phyloP scores from a whole-genome alignment of 2,329 filamentous ascomycete genomes.

The Ceratocystis lukuohia region DNA sequence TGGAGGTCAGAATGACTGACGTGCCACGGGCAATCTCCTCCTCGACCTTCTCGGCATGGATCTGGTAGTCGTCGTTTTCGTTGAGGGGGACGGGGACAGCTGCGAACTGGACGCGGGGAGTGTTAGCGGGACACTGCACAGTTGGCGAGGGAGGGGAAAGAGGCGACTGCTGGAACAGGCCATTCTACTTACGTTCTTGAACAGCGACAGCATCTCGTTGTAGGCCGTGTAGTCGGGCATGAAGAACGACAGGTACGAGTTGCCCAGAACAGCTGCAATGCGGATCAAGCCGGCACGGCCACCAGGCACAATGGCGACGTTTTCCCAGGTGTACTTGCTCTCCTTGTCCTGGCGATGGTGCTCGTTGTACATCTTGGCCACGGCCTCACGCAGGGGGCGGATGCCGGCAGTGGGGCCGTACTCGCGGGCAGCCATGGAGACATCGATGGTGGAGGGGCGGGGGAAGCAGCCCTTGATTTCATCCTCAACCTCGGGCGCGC shows the following conservation, averaged over 20 bases:
- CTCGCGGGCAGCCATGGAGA: constrained; percentile 67
- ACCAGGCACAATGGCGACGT: constrained; percentile 90
- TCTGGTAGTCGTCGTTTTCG: constrained; percentile 79
- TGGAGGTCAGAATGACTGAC: constrained; percentile 83
- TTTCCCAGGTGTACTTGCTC: constrained; percentile 92
- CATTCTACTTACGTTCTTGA: constrained; percentile 58
- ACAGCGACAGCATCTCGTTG: constrained; percentile 91
- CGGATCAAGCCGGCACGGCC: constrained; percentile 85
- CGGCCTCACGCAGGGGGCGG: constrained; percentile 74
- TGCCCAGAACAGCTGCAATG: constrained; percentile 86
- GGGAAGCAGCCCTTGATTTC: constrained; percentile 83
- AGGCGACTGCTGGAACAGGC: not conserved
- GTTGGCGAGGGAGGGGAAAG: not conserved
- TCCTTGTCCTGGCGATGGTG: constrained; percentile 78
- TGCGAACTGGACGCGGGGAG: constrained; percentile 47
- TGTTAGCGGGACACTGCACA: not conserved
- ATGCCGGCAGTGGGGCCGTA: constrained; percentile 93
- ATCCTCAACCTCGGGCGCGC: constrained; percentile 85
- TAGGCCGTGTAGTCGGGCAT: constrained; percentile 94
- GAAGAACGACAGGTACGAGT: constrained; percentile 86
- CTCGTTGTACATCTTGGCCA: constrained; percentile 84
- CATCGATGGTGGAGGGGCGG: constrained; percentile 63
- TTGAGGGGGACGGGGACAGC: constrained; percentile 75
- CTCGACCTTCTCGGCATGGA: constrained; percentile 83
- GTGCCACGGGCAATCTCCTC: constrained; percentile 80